Percentiles rank a stretch among this genome's conserved stretches.
These are phyloP conservation scores for Plectosphaerella sp. DNA, from an alignment of 2,329 filamentous ascomycete species.

Conservation along the genomic window DNA sequence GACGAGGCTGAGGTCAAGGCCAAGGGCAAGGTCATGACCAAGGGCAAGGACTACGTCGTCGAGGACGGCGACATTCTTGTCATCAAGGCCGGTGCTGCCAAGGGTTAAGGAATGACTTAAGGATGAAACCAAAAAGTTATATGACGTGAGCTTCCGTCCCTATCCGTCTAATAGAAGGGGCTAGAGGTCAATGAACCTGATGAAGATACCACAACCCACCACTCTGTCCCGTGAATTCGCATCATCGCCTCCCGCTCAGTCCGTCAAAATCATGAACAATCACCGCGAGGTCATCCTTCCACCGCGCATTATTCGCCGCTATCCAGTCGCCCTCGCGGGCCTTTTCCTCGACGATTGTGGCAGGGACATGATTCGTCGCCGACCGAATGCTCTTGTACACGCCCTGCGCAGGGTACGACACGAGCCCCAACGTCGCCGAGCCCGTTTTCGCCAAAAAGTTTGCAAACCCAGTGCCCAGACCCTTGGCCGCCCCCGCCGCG, in stretches of 20 bases:
- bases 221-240: too few species aligned
- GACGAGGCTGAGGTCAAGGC: conserved; percentile 87
- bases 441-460: conserved; percentile 11
- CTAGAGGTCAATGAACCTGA: too few species aligned
- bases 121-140: conserved; percentile 8
- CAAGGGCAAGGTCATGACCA: conserved; percentile 95
- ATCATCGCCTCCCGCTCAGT: background rate
- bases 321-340: conserved; percentile 10
- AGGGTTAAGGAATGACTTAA: conserved; percentile 43
- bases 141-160: too few species aligned
- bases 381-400: conserved; percentile 9
- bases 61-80: conserved; percentile 79
- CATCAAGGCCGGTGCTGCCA: conserved; percentile 85
- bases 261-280: conserved; percentile 12
- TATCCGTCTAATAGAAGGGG: too few species aligned
- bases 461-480: conserved; percentile 10
- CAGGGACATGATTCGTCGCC: conserved; percentile 3
- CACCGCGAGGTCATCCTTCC: conserved; percentile 9
- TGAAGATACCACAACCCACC: too few species aligned
- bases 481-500: conserved; percentile 9
- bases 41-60: conserved; percentile 94
- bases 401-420: conserved; percentile 12
- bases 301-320: conserved; percentile 5
- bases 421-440: conserved; percentile 8
- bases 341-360: conserved; percentile 8